These are phyloP conservation scores for Geranium brycei DNA, from an alignment of 345 rosid genomes.

Conservation along the genomic window DNA sequence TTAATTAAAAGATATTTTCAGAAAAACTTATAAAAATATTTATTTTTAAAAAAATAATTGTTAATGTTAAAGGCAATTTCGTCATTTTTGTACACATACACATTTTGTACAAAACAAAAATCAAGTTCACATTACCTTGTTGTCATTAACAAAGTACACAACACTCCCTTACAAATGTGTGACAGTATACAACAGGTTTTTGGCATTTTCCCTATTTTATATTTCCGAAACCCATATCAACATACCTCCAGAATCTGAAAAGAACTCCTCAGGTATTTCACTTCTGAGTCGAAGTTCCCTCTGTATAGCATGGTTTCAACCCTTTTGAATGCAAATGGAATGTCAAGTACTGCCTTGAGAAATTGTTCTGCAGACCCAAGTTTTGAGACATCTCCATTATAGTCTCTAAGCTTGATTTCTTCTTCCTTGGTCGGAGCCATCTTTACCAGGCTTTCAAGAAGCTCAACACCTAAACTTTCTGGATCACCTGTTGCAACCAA, in stretches of 20 bases:
- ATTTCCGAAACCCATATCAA: slow-evolving; percentile 2
- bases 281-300: slow-evolving; percentile 88
- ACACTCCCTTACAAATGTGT: too few species aligned
- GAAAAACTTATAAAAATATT: too few species aligned
- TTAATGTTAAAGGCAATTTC: too few species aligned
- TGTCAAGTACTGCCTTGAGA: slow-evolving; percentile 76
- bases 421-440: slow-evolving; percentile 99
- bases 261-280: slow-evolving; percentile 68
- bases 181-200: too few species aligned
- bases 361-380: slow-evolving; percentile 88
- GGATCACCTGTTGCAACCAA: slow-evolving; percentile 57
- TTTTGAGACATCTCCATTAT: slow-evolving; percentile 57
- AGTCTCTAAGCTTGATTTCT: slow-evolving; percentile 83
- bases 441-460: slow-evolving; percentile 83
- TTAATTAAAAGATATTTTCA: too few species aligned
- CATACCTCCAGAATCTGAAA: slow-evolving; percentile 84
- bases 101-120: too few species aligned
- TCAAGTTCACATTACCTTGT: too few species aligned
- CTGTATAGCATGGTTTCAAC: slow-evolving; percentile 93
- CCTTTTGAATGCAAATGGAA: slow-evolving; percentile 89
- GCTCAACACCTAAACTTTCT: slow-evolving; percentile 79
- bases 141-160: too few species aligned
- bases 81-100: too few species aligned
- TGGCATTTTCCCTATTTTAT: too few species aligned
- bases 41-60: too few species aligned